These are phyloP conservation scores for Gastrolobium bilobum DNA, from an alignment of 306 rosid genomes.

Conservation along the genomic window DNA sequence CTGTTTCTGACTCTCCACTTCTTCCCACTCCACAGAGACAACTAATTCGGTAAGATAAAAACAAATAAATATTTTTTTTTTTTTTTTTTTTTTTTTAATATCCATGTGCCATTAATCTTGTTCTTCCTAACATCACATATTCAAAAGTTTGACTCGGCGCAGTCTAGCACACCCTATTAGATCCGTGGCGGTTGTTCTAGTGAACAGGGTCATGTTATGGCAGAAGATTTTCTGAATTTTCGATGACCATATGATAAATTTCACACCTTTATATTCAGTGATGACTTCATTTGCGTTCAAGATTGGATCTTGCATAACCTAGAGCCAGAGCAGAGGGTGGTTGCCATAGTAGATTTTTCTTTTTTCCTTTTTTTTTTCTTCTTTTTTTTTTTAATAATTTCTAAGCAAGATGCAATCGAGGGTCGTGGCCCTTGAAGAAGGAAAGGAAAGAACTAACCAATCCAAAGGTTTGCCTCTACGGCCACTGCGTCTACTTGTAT, in stretches of 20 bases:
- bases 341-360: constrained; percentile 13
- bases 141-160: constrained; percentile 41
- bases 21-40: not conserved
- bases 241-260: constrained; percentile 23
- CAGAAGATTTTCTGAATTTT: constrained; percentile 23
- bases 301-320: constrained; percentile 38
- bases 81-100: no score
- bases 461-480: constrained; percentile 74
- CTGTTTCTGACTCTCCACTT: not conserved
- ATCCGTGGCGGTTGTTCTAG: constrained; percentile 44
- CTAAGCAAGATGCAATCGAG: constrained; percentile 74
- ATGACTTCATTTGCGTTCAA: constrained; percentile 7
- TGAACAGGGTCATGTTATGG: constrained; percentile 2
- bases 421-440: constrained; percentile 78
- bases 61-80: no score
- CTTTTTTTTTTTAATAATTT: not conserved
- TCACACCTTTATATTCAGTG: constrained; percentile 30
- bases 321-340: constrained; percentile 35
- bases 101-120: constrained; percentile 43
- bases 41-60: constrained; percentile 15
- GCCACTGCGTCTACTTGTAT: constrained; percentile 64
- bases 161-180: constrained; percentile 40
- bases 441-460: constrained; percentile 70
- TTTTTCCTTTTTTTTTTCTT: not conserved
- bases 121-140: constrained; percentile 33